Evolutionary conservation across 805 yeast species (phyloP), one percentile per base, ranked within the genome.

Genomic region (Metschnikowia orientalis): DNA sequence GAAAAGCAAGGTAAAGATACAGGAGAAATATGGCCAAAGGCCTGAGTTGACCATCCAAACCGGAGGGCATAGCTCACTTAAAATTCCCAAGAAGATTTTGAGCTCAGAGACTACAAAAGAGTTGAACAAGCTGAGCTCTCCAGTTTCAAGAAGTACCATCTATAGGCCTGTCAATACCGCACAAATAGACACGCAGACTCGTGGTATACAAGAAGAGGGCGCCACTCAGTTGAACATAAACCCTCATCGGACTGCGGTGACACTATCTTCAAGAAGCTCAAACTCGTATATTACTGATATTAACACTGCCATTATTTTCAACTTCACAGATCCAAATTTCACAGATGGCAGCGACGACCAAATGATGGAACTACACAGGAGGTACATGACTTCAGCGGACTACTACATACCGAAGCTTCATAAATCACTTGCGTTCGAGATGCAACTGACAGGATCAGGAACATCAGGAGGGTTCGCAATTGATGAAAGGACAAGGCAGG

Each of bases 341-440:
- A 16, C 27, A 8, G 36, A 32, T 8, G 29, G 20, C 7, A 28
- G 18, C 8, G 30, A 34, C 16, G 32, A 21, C 18, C 27, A 32
- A 5, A 16, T 42, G 16, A 35, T 28, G 12, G 47, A 42, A 6
- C 24, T 42, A 5, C 47, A 42, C 20, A 23, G 40, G 11, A 41
- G 35, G 18, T 42, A 42, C 22, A 34, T 42, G 47, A 32, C 37
- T 8, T 41, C 47, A 1, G 33, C 47, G 3, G 47, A 42, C 16
- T 35, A 35, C 8, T 42, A 29, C 26, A 29, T 42, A 29, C 47
- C 32, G 12, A 37, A 30, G 15, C 31, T 37, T 11, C 45, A 37
- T 18, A 40, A 27, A 21, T 29, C 32, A 10, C 32, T 28, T 8
- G 18, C 22, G n/a, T 13, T 17, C 12, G 37, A 30, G 12, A 30